Evolutionary conservation across 1,284 basidiomycete genomes (phyloP).

Genomic region (Limonomyces culmigenus): DNA sequence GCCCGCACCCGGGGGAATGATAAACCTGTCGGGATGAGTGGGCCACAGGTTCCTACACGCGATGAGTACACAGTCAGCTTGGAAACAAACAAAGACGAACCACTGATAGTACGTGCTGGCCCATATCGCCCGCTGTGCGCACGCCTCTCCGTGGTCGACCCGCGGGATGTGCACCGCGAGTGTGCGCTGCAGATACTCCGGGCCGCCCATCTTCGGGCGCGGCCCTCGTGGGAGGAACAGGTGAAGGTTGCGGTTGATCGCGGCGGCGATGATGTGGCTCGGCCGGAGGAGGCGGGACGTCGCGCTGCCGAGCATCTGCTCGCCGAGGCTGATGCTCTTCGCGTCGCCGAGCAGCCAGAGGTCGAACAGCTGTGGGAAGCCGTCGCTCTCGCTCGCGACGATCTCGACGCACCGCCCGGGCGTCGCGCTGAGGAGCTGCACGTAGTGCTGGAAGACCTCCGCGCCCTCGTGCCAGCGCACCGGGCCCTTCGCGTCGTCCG

Average conservation of each 20-base stretch:
- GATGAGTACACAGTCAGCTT: neutral
- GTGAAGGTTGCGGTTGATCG: constrained; percentile 24
- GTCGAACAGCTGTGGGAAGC: constrained; percentile 23
- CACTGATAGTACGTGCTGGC: constrained; percentile 20
- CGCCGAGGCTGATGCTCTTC: too few species aligned
- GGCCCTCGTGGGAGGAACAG: constrained; percentile 19
- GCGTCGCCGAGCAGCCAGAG: constrained; percentile 23
- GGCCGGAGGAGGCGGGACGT: constrained; percentile 21
- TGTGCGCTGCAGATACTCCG: constrained; percentile 17
- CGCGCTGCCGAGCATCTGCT: too few species aligned
- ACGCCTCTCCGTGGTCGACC: constrained; percentile 19
- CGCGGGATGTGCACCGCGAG: constrained; percentile 16
- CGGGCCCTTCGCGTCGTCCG: constrained; percentile 15
- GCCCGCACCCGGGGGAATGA: constrained; percentile 10
- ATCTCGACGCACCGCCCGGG: constrained; percentile 27
- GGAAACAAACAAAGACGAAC: too few species aligned
- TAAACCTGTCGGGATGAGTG: constrained; percentile 20
- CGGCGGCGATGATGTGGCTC: constrained; percentile 21
- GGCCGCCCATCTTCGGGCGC: constrained; percentile 16
- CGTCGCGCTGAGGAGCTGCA: constrained; percentile 18
- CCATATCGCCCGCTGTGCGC: constrained; percentile 15
- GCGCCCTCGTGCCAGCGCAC: constrained; percentile 17
- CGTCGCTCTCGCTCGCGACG: constrained; percentile 17
- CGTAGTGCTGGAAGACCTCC: constrained; percentile 21
- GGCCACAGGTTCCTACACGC: constrained; percentile 22